Conservation (phyloP, 1,284 basidiomycete species). For the Microbotryomycetes sp. region DNA sequence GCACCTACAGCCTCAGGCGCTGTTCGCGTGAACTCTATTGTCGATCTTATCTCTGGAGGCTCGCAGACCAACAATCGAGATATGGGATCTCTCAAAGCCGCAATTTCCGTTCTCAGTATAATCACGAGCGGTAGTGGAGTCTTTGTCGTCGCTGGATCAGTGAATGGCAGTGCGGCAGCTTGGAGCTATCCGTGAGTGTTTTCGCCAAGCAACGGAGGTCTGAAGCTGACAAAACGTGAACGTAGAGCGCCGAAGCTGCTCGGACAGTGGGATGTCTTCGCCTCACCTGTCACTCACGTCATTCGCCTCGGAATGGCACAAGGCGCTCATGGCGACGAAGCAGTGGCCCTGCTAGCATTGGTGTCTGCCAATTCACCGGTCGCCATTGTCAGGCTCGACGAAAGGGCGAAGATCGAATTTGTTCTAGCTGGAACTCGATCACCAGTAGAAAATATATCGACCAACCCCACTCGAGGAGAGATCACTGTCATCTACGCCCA, state of each 20-base stretch:
- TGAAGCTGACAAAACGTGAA: not conserved
- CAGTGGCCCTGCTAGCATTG: constrained; percentile 12
- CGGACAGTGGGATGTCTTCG: constrained; percentile 64
- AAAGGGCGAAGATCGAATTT: constrained; percentile 43
- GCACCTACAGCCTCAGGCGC: not conserved
- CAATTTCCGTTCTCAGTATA: constrained; percentile 17
- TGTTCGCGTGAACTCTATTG: not conserved
- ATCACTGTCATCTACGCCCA: constrained; percentile 71
- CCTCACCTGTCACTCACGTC: constrained; percentile 55
- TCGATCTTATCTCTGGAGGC: not conserved
- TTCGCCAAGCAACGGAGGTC: not conserved
- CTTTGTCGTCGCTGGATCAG: constrained; percentile 59
- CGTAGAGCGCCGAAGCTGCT: constrained; percentile 50
- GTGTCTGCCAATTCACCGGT: constrained; percentile 25
- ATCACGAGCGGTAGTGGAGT: constrained; percentile 5
- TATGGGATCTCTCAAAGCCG: constrained; percentile 2
- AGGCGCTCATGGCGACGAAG: too few species aligned
- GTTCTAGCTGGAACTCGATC: constrained; percentile 69
- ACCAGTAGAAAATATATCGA: constrained; percentile 58
- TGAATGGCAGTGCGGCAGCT: constrained; percentile 64
- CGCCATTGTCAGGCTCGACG: constrained; percentile 18
- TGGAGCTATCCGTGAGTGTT: constrained; percentile 58
- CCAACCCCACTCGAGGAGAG: constrained; percentile 55
- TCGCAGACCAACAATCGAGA: not conserved
- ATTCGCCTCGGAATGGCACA: constrained; percentile 52